These are phyloP conservation scores for Trichoderma atroviride DNA, from an alignment of 2,329 filamentous ascomycete genomes.

Conservation along the genomic window DNA sequence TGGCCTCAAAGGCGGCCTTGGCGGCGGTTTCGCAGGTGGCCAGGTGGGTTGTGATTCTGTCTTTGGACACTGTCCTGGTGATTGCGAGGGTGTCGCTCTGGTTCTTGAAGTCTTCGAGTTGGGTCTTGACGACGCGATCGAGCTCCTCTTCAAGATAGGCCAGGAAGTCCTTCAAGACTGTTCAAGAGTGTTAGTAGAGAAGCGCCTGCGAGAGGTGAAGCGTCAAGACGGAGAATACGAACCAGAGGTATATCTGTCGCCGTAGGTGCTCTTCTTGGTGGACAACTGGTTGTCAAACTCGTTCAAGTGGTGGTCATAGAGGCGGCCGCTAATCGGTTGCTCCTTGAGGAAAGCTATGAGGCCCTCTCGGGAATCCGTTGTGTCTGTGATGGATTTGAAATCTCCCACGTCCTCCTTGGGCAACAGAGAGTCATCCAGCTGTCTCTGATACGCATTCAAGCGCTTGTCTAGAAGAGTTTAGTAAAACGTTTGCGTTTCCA, in stretches of 20 bases:
- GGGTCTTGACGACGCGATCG: slow-evolving; percentile 11
- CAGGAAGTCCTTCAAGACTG: slow-evolving; percentile 16
- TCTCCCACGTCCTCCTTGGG: slow-evolving; percentile 21
- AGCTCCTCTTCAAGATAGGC: slow-evolving; percentile 16
- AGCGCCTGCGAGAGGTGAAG: too few relatives aligned
- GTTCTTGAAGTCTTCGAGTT: slow-evolving; percentile 24
- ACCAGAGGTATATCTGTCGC: slow-evolving; percentile 14
- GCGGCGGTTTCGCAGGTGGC: slow-evolving; percentile 15
- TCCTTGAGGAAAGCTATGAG: slow-evolving; percentile 16
- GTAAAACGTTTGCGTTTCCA: background rate
- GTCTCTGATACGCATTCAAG: slow-evolving; percentile 7
- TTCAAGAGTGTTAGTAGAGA: background rate
- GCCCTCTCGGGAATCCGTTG: background rate
- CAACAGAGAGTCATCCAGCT: slow-evolving; percentile 22
- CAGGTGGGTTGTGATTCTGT: slow-evolving; percentile 15
- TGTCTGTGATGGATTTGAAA: slow-evolving; percentile 17
- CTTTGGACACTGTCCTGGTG: slow-evolving; percentile 11
- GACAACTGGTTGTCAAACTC: slow-evolving; percentile 23
- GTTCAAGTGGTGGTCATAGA: slow-evolving; percentile 19
- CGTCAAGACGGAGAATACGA: background rate
- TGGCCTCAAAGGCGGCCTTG: slow-evolving; percentile 10
- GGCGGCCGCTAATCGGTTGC: slow-evolving; percentile 14
- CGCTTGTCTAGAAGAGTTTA: background rate
- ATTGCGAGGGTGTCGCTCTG: slow-evolving; percentile 17
- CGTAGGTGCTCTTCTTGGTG: slow-evolving; percentile 12